Conservation (phyloP, 768 basidiomycete species). For the Clavulina sp. region DNA sequence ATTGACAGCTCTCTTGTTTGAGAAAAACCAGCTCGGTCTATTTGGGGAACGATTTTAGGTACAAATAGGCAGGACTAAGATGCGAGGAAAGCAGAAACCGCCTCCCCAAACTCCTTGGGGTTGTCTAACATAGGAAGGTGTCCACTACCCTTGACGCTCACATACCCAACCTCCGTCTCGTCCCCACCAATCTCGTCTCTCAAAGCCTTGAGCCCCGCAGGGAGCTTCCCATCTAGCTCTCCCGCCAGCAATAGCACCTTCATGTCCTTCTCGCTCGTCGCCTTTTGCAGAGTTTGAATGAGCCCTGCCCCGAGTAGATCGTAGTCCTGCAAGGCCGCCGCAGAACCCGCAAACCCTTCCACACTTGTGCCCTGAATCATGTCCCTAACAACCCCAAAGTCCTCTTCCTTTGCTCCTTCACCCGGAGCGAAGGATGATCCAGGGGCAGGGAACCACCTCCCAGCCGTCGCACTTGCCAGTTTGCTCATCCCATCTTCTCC, state of each 20-base stretch:
- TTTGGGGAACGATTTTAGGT: too few species aligned
- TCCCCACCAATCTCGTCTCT: slow-evolving; percentile 13
- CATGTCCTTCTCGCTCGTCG: neutral
- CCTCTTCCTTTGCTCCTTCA: slow-evolving; percentile 11
- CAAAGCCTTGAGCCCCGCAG: slow-evolving; percentile 9
- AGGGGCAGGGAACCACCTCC: slow-evolving; percentile 17
- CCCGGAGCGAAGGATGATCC: slow-evolving; percentile 12
- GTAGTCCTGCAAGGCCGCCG: slow-evolving; percentile 18
- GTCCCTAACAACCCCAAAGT: neutral
- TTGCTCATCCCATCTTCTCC: slow-evolving; percentile 13
- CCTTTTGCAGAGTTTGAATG: slow-evolving; percentile 12
- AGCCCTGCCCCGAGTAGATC: slow-evolving; percentile 16
- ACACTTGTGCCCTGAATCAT: slow-evolving; percentile 15
- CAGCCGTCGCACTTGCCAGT: slow-evolving; percentile 17
- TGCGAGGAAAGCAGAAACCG: neutral
- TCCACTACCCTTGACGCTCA: slow-evolving; percentile 13
- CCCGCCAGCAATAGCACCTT: slow-evolving; percentile 18
- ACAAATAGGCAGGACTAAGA: too few species aligned
- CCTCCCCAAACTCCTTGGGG: slow-evolving; percentile 7
- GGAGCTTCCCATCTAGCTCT: slow-evolving; percentile 18
- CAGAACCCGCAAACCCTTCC: slow-evolving; percentile 17
- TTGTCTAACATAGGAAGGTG: slow-evolving; percentile 20
- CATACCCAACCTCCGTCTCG: slow-evolving; percentile 13
- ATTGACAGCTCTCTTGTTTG: too few species aligned
- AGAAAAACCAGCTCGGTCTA: too few species aligned